Evolutionary conservation across 2,329 filamentous ascomycete genomes (phyloP), one percentile per base, ranked within the genome.

Genomic region (Zarea fungicola): DNA sequence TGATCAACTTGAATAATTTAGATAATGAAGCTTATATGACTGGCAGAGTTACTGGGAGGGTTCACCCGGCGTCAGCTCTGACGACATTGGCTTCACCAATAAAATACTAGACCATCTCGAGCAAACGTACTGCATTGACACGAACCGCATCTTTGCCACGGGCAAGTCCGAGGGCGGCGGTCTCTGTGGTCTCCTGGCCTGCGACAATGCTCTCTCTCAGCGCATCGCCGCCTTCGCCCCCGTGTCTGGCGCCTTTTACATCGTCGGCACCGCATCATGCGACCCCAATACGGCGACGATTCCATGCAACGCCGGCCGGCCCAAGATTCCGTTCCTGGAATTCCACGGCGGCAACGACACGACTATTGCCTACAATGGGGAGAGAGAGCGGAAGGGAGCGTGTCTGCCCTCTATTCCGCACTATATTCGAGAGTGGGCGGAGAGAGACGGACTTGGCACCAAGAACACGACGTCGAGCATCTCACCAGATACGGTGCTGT

Each of bases 271-370:
- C 57, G n/a, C n/a, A n/a, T n/a, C 62, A 4, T 67, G 63, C 53
- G 55, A 65, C 26, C 63, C 68, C 1, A 46, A 56, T 14, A 68
- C 64, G 13, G 62, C 71, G 5, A 7, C 50, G 1, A 58, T 70
- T n/a, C 58, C 62, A 2, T 78, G 75, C 57, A 55, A 55, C 2
- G 64, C 70, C 0, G 60, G 55, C 3, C 60, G 64, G 31, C 54
- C 45, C 1, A 55, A 65, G 4, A 50, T 76, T 4, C 72, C 74
- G 1, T 61, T 78, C 6, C 56, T 77, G 7, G 70, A 73, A 25
- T 72, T 78, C 49, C 75, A 78, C 56, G 75, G 75, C 16, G 68
- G 66, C 4, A 62, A 56, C 9, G 75, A 78, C 57, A 62, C 55
- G 6, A 74, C 68, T 0, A 75, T 78, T 21, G 47, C 57, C 1